Evolutionary conservation across 805 yeast genomes (phyloP), one percentile per base, ranked within the genome.

Genomic region (Ogataea siamensis): DNA sequence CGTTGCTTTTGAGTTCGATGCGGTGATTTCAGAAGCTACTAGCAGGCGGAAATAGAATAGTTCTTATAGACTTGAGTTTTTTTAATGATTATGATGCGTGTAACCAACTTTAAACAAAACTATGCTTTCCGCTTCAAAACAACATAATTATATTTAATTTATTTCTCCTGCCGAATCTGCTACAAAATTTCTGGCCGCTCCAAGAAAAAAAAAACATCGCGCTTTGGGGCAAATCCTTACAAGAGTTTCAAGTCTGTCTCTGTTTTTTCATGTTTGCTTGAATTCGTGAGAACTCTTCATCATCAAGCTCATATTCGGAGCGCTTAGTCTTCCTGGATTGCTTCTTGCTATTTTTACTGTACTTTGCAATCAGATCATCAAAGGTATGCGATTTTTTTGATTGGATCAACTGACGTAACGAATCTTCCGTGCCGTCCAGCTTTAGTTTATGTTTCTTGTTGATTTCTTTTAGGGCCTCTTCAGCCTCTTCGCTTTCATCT

Each of bases 401-500:
- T 44, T 67, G 74, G n/a, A 78, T 78, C 50, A 78, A 50, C 27
- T 68, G 66, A 35, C 62, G 62, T 42, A 76, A 63, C 40, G 73
- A 76, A 38, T 51, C 64, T 39, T 65, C 73, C 4, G 55, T 54
- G 13, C 54, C 60, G 15, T 46, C 53, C 31, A 53, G 34, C 53
- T 53, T 33, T 48, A 40, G 47, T 35, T 53, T 65, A 10, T 50
- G 70, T 55, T 56, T 60, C 26, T 34, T 22, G 54, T 55, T 60
- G 29, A 64, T 62, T 46, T 62, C 59, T 42, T 63, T 55, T 46
- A 70, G 68, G 46, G 73, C 54, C 44, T 64, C 66, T 42, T 71
- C 76, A 0, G 85, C 86, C 53, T 81, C 80, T 43, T 70, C 68
- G 2, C 87, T 82, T 50, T 83, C 88, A 44, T 73, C 78, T 10